A percentile compares a stretch with the other conserved stretches of the same genome.
Evolutionary conservation across 1,284 basidiomycete genomes (phyloP).

Genomic region (Golubevia sp.): DNA sequence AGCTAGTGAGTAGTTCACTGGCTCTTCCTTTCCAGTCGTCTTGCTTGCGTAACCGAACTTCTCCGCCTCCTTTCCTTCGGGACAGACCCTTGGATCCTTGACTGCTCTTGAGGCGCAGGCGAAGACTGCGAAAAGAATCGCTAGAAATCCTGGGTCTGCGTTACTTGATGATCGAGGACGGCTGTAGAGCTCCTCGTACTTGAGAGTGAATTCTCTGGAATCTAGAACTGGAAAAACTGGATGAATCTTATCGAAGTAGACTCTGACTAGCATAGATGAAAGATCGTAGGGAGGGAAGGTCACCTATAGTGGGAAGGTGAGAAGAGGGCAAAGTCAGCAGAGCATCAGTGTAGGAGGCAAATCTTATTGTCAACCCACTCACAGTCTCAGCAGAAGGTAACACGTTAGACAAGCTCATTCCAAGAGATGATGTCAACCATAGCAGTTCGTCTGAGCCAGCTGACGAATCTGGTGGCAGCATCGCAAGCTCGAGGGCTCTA

Average conservation of each 20-base stretch:
- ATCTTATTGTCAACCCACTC: not conserved
- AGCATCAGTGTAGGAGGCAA: not conserved
- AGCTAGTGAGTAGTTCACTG: conserved; percentile 1
- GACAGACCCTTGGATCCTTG: conserved; percentile 4
- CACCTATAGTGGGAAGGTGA: not conserved
- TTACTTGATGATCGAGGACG: not conserved
- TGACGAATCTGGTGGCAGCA: conserved; percentile 5
- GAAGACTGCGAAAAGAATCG: conserved; percentile 9
- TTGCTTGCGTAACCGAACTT: conserved; percentile 2
- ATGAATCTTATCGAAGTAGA: conserved; percentile 10
- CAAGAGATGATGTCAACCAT: not conserved
- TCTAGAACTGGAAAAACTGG: conserved; percentile 14
- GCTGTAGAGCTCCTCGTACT: not conserved
- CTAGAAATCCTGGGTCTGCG: conserved; percentile 3
- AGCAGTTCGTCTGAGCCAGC: not conserved
- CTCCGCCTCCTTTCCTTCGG: not conserved
- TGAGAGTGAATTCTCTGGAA: not conserved
- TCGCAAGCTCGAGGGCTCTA: not conserved
- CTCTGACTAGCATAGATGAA: conserved; percentile 2
- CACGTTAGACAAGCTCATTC: conserved; percentile 3
- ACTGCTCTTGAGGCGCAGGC: conserved; percentile 4
- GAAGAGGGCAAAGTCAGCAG: not conserved
- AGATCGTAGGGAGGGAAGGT: conserved; percentile 5
- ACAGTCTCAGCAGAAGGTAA: conserved; percentile 1
- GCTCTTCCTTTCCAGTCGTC: not conserved